Percentiles rank a stretch among this genome's conserved stretches.
These are phyloP conservation scores for Cyberlindnera saturnus DNA, from an alignment of 805 yeast species.

Conservation along the genomic window DNA sequence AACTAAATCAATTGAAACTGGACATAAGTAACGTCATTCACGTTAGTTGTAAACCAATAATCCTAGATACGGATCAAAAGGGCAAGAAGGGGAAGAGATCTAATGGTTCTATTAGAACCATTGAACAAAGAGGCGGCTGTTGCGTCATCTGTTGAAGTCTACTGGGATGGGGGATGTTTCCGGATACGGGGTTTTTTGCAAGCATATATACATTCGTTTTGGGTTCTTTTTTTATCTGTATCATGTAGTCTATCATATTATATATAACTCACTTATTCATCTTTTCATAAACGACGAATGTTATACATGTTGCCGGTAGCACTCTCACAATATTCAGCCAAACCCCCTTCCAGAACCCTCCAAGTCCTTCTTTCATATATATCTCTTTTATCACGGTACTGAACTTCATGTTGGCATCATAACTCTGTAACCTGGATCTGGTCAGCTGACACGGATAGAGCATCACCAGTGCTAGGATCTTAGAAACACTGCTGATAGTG, in stretches of 20 bases:
- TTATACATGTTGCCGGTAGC: conserved; percentile 88
- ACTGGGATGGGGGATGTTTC: background rate
- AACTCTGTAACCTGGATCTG: conserved; percentile 66
- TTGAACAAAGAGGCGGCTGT: background rate
- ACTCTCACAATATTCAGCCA: conserved; percentile 74
- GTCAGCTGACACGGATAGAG: conserved; percentile 85
- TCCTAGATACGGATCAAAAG: background rate
- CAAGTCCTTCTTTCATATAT: conserved; percentile 44
- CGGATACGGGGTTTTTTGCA: background rate
- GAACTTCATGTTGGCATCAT: conserved; percentile 28
- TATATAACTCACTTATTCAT: conserved; percentile 26
- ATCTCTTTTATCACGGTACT: conserved; percentile 33
- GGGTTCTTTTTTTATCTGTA: background rate
- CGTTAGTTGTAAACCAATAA: conserved; percentile 1
- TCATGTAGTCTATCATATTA: background rate
- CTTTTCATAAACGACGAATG: conserved; percentile 79
- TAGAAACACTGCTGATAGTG: conserved; percentile 60
- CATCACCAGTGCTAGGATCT: conserved; percentile 56
- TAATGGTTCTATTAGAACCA: too few relatives aligned
- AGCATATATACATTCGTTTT: background rate
- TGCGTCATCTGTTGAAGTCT: background rate
- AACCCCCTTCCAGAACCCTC: conserved; percentile 81
- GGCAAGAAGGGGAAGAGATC: background rate
- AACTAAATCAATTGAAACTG: background rate
- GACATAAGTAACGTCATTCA: conserved; percentile 2